Percentiles rank a stretch among this genome's conserved stretches.
phyloP scores from a whole-genome alignment of 169 alveolate genomes.

The Plasmodium berghei region DNA sequence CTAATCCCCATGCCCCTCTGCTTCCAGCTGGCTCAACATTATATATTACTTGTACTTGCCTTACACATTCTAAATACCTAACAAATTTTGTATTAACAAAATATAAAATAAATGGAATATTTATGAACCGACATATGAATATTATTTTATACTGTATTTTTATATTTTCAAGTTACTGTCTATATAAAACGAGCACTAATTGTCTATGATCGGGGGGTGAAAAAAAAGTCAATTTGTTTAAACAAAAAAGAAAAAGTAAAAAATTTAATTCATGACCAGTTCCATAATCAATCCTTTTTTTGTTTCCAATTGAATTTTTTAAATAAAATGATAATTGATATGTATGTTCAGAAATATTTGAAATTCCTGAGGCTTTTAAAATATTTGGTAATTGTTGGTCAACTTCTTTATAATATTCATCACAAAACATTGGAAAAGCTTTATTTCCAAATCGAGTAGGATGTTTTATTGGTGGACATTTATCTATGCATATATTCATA shows the following conservation, averaged over 20 bases:
- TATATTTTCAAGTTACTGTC: conserved; percentile 41
- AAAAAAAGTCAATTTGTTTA: conserved; percentile 76
- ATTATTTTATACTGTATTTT: too few species aligned
- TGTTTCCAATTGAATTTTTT: conserved; percentile 95
- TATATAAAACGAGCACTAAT: conserved; percentile 78
- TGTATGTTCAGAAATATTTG: conserved; percentile 81
- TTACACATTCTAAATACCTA: conserved; percentile 95
- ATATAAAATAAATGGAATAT: neutral
- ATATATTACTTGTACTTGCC: conserved; percentile 94
- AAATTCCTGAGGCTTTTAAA: conserved; percentile 56
- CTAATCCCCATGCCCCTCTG: conserved; percentile 99
- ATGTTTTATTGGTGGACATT: conserved; percentile 89
- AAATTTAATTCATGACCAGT: conserved; percentile 97
- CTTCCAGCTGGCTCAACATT: conserved; percentile 99
- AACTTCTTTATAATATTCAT: conserved; percentile 58
- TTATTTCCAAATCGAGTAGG: conserved; percentile 94
- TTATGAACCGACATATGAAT: neutral
- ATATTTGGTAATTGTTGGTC: conserved; percentile 25
- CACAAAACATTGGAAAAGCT: conserved; percentile 90
- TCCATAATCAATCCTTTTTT: conserved; percentile 97
- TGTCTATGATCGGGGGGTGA: conserved; percentile 62
- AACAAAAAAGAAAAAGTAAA: conserved; percentile 87
- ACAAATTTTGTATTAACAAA: neutral
- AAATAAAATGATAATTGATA: conserved; percentile 79
- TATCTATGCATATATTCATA: conserved; percentile 76